phyloP scores from a whole-genome alignment of 306 rosid genomes.

The Canavalia gladiata region DNA sequence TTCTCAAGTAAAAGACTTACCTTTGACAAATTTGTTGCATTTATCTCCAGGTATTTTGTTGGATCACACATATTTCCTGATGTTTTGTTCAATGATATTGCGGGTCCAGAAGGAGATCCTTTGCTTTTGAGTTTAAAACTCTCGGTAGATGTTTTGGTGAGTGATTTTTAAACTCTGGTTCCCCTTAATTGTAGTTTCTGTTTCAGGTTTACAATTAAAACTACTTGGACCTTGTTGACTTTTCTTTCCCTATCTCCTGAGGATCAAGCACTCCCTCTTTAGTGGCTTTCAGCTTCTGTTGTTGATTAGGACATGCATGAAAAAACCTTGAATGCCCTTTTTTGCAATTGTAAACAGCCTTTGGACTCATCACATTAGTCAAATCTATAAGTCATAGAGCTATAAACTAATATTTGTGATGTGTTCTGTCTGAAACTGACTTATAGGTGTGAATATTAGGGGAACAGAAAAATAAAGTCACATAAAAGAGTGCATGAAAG shows the following conservation, averaged over 20 bases:
- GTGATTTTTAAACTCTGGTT: constrained; percentile 49
- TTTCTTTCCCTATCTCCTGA: constrained; percentile 24
- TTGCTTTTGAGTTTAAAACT: constrained; percentile 96
- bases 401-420: constrained; percentile 19
- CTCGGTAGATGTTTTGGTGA: constrained; percentile 92
- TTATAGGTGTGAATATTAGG: not conserved
- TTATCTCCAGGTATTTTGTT: constrained; percentile 72
- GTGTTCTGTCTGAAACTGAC: constrained; percentile 39
- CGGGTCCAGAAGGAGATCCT: constrained; percentile 95
- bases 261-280: constrained; percentile 26
- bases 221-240: constrained; percentile 17
- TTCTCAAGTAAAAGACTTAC: not conserved
- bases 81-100: constrained; percentile 87
- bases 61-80: constrained; percentile 88
- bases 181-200: constrained; percentile 29
- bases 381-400: constrained; percentile 25
- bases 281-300: constrained; percentile 39
- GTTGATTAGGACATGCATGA: constrained; percentile 32
- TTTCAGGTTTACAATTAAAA: constrained; percentile 27
- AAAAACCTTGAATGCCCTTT: constrained; percentile 38
- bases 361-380: constrained; percentile 8
- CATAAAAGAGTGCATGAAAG: constrained; percentile 5
- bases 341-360: constrained; percentile 6
- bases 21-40: constrained; percentile 50
- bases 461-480: constrained; percentile 29